phyloP scores from a whole-genome alignment of 2,329 filamentous ascomycete species.

The Neonectria coccinea region DNA sequence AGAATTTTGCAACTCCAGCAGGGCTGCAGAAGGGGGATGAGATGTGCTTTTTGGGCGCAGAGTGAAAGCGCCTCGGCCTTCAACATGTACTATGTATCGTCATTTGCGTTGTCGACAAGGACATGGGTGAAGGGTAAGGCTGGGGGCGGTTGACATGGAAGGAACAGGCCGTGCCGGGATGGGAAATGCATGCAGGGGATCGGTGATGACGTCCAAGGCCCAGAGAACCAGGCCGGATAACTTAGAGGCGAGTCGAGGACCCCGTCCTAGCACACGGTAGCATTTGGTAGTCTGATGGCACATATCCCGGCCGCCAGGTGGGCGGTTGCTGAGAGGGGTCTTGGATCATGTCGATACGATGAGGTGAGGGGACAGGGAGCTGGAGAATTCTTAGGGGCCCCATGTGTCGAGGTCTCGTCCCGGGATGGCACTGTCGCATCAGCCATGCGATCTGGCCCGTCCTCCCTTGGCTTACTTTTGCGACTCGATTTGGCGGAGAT shows the following conservation, averaged over 20 bases:
- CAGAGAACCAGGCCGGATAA: conserved; percentile 20
- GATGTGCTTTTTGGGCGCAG: not conserved
- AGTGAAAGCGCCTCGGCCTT: conserved; percentile 3
- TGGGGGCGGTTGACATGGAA: conserved; percentile 15
- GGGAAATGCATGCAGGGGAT: conserved; percentile 17
- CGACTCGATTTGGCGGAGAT: conserved; percentile 20
- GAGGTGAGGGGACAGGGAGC: conserved; percentile 10
- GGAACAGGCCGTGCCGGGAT: conserved; percentile 11
- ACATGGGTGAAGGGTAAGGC: conserved; percentile 17
- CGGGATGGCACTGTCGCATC: conserved; percentile 50
- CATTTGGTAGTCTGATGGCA: conserved; percentile 22
- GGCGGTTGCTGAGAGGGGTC: conserved; percentile 19
- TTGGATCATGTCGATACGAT: conserved; percentile 21
- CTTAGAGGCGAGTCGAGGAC: conserved; percentile 22
- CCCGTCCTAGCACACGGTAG: conserved; percentile 17
- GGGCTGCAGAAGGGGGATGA: conserved; percentile 4
- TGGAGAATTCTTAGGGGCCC: conserved; percentile 36
- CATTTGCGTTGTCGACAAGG: conserved; percentile 10
- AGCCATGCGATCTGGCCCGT: conserved; percentile 37
- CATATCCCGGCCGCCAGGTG: conserved; percentile 20
- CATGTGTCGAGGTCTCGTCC: conserved; percentile 44
- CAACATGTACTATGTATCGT: conserved; percentile 6
- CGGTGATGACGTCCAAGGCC: conserved; percentile 17
- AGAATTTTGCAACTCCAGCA: conserved; percentile 17
- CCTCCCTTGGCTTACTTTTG: conserved; percentile 27